Evolutionary conservation across 2,329 filamentous ascomycete species (phyloP).

Genomic region (Lachnellula suecica): DNA sequence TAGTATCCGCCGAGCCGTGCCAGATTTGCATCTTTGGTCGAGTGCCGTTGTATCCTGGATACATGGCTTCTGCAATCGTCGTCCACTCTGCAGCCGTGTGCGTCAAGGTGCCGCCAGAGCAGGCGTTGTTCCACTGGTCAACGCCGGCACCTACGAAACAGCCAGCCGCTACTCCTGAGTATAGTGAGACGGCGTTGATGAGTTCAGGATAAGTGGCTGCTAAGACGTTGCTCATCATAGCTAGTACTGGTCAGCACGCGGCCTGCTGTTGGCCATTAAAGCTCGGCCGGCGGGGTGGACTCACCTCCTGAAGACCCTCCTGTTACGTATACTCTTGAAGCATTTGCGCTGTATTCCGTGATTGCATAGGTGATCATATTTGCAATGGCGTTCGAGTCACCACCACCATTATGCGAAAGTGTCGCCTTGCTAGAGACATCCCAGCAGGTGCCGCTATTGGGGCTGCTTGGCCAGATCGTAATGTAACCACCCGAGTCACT

Average conservation of each 20-base stretch:
- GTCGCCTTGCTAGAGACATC: conserved; percentile 49
- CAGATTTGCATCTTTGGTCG: conserved; percentile 26
- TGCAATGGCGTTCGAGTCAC: conserved; percentile 53
- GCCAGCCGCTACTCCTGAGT: conserved; percentile 43
- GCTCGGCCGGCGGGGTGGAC: background rate
- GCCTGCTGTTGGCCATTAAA: too few species aligned
- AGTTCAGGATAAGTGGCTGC: conserved; percentile 43
- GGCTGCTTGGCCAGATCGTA: conserved; percentile 55
- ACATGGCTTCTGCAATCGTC: conserved; percentile 41
- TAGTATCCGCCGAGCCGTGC: conserved; percentile 39
- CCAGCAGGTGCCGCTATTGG: conserved; percentile 55
- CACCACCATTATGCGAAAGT: conserved; percentile 54
- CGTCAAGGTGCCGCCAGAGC: conserved; percentile 34
- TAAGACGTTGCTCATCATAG: conserved; percentile 50
- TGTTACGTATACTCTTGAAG: conserved; percentile 51
- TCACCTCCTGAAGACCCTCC: conserved; percentile 47
- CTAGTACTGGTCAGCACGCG: conserved; percentile 17
- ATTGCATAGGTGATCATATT: conserved; percentile 58
- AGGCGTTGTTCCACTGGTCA: conserved; percentile 52
- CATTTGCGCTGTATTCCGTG: conserved; percentile 48
- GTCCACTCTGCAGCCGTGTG: conserved; percentile 46
- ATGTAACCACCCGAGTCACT: conserved; percentile 57
- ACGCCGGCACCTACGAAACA: conserved; percentile 43
- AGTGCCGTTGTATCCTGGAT: conserved; percentile 35
- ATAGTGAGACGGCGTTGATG: conserved; percentile 43